Conservation (phyloP, 2,329 filamentous ascomycete species). For the Rutstroemia sp. region DNA sequence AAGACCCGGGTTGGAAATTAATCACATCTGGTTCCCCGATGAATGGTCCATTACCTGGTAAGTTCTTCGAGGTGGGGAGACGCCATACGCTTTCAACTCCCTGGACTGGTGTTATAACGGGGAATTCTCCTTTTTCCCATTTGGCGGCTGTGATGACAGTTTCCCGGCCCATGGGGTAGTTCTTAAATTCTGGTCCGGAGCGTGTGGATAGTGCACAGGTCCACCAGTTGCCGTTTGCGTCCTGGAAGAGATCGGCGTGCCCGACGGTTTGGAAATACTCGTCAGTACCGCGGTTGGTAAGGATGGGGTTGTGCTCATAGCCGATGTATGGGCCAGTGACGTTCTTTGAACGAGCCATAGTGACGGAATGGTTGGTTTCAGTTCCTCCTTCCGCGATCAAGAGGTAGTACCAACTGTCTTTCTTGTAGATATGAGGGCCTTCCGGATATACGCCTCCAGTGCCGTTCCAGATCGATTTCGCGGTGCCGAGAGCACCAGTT, state of each 20-base stretch:
- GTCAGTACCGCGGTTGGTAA: too few species aligned
- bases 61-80: not conserved
- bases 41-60: too few species aligned
- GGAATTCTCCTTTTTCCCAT: conserved; percentile 43
- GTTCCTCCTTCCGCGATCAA: conserved; percentile 48
- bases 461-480: too few species aligned
- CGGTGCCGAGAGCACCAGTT: too few species aligned
- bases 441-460: conserved; percentile 30
- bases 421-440: conserved; percentile 46
- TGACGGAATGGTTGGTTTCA: conserved; percentile 32
- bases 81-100: not conserved
- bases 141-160: conserved; percentile 40
- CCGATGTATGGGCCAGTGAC: conserved; percentile 24
- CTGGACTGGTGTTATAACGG: conserved; percentile 22
- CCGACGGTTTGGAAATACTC: too few species aligned
- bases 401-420: conserved; percentile 45
- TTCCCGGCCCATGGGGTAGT: conserved; percentile 45
- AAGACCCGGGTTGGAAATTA: too few species aligned
- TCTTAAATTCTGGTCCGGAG: too few species aligned
- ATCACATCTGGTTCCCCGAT: too few species aligned
- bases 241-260: too few species aligned
- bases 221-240: too few species aligned
- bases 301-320: too few species aligned
- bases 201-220: too few species aligned
- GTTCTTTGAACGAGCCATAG: not conserved